Evolutionary conservation across 495 filamentous ascomycete genomes (phyloP).

Genomic region (Xylaria longipes): DNA sequence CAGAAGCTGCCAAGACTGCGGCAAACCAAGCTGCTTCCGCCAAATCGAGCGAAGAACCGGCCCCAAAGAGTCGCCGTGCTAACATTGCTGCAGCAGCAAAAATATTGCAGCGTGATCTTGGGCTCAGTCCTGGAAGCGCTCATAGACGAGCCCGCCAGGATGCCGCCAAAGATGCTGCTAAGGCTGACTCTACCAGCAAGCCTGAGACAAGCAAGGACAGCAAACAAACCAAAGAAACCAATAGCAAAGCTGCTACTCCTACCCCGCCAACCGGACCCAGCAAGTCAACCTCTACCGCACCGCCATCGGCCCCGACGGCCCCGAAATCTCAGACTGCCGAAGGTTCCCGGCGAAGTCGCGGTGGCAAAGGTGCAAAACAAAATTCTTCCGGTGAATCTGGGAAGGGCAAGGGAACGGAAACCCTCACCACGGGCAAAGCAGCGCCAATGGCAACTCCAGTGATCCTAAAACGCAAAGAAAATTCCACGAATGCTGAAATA

Average conservation of each 20-base stretch:
- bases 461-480: constrained; percentile 40
- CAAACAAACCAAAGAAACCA: constrained; percentile 44
- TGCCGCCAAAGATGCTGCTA: constrained; percentile 57
- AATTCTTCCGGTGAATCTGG: constrained; percentile 35
- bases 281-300: constrained; percentile 32
- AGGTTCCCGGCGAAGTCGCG: constrained; percentile 34
- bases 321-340: constrained; percentile 38
- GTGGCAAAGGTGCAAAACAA: constrained; percentile 44
- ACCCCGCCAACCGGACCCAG: constrained; percentile 31
- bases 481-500: constrained; percentile 29
- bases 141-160: constrained; percentile 60
- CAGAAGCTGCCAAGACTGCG: constrained; percentile 52
- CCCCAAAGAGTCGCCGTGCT: constrained; percentile 62
- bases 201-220: constrained; percentile 21
- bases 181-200: constrained; percentile 23
- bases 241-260: constrained; percentile 45
- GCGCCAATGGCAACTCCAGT: constrained; percentile 36
- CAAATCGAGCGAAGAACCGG: constrained; percentile 40
- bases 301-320: constrained; percentile 36
- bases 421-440: constrained; percentile 33
- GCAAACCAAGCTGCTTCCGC: constrained; percentile 43
- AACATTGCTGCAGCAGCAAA: constrained; percentile 77
- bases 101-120: constrained; percentile 89
- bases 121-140: constrained; percentile 70
- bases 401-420: constrained; percentile 37